Percentiles rank a stretch among this genome's conserved stretches.
These are phyloP conservation scores for Fallopia convolvulus DNA, from an alignment of 148 eudicot genomes.

Conservation along the genomic window DNA sequence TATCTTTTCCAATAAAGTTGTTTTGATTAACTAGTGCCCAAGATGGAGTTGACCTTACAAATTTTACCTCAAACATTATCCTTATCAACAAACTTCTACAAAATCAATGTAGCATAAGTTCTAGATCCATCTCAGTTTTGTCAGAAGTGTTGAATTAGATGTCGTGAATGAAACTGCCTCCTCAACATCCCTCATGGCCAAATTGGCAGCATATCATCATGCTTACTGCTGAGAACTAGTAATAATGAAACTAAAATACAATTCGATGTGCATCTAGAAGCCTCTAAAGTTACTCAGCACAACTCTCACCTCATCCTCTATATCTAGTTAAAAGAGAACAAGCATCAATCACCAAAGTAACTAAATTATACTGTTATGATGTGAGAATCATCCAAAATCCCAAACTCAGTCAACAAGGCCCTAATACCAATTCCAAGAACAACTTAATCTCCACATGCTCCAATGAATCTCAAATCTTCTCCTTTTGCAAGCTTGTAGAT, in stretches of 20 bases:
- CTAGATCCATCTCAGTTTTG: too few relatives aligned
- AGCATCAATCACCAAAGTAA: not conserved
- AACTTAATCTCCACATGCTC: not conserved
- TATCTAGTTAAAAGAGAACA: not conserved
- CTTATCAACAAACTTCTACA: too few relatives aligned
- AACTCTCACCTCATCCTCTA: not conserved
- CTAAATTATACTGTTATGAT: not conserved
- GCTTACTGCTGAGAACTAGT: not conserved
- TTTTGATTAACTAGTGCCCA: too few relatives aligned
- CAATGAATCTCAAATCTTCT: not conserved
- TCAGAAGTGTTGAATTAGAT: too few relatives aligned
- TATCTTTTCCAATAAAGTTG: too few relatives aligned
- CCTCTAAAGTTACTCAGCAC: not conserved
- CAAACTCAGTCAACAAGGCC: not conserved
- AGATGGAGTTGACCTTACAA: too few relatives aligned
- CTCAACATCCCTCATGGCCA: not conserved
- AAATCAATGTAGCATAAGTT: too few relatives aligned
- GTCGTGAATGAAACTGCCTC: not conserved
- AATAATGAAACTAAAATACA: not conserved
- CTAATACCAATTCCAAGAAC: not conserved
- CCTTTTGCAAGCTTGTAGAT: too few relatives aligned
- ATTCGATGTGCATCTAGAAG: not conserved
- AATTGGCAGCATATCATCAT: not conserved
- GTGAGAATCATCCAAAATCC: not conserved
- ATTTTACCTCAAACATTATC: too few relatives aligned